phyloP scores from a whole-genome alignment of 164 flowering plant species.

The Annona squamosa region DNA sequence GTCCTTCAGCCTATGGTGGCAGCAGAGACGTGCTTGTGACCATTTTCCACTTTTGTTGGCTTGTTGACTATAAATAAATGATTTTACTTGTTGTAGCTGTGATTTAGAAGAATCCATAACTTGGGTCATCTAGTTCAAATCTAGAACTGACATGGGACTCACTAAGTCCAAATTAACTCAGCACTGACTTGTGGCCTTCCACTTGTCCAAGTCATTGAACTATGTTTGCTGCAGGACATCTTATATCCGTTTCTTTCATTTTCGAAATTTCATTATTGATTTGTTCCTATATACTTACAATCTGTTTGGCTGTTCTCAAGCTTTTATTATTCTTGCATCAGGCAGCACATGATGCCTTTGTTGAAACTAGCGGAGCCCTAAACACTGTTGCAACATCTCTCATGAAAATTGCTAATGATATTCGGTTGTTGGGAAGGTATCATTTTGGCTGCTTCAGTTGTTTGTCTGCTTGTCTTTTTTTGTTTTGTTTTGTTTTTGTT shows the following conservation, averaged over 20 bases:
- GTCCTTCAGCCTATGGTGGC: no score
- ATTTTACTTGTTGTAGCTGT: no score
- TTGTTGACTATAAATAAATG: no score
- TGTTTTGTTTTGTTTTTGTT: slow-evolving; percentile 4
- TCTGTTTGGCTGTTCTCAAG: neutral
- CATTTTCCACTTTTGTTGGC: no score
- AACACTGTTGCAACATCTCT: slow-evolving; percentile 86
- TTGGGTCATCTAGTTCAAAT: no score
- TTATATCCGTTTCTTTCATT: neutral
- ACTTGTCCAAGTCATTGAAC: no score
- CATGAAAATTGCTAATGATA: slow-evolving; percentile 93
- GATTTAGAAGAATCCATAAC: no score
- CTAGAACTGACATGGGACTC: no score
- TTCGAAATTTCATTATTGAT: neutral
- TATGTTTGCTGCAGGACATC: neutral
- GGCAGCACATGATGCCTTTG: slow-evolving; percentile 99
- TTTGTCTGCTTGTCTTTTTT: neutral
- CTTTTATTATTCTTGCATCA: slow-evolving; percentile 17
- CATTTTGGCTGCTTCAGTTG: neutral
- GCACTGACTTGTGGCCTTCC: no score
- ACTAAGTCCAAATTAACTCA: no score
- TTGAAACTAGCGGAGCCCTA: slow-evolving; percentile 92
- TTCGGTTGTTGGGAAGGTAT: slow-evolving; percentile 89
- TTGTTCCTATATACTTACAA: neutral
- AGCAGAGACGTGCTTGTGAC: no score